phyloP scores from a whole-genome alignment of 2,329 filamentous ascomycete genomes.

The Salinomyces thailandicus region DNA sequence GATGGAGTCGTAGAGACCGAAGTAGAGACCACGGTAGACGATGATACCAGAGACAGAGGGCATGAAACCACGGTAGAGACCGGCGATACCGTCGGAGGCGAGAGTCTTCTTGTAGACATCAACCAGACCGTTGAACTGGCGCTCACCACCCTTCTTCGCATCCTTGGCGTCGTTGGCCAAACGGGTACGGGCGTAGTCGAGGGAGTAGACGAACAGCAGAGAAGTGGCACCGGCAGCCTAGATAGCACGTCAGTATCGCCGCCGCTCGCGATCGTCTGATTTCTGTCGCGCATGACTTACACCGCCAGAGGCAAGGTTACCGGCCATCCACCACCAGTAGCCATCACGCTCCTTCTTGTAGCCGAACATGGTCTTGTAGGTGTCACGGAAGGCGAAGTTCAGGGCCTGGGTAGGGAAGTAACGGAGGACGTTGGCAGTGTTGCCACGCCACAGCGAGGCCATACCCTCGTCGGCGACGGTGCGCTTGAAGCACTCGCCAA shows the following conservation, averaged over 20 bases:
- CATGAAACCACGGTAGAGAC: conserved; percentile 99
- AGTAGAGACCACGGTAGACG: conserved; percentile 99
- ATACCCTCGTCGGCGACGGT: conserved; percentile 86
- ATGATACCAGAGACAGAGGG: conserved; percentile 98
- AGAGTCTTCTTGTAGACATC: conserved; percentile 99
- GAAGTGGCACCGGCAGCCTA: conserved; percentile 97
- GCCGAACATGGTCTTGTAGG: conserved; percentile 99
- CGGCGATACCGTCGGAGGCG: conserved; percentile 93
- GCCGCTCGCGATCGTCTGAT: too few species aligned
- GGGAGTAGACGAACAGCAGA: conserved; percentile 99
- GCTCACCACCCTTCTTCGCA: conserved; percentile 90
- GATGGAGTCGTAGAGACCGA: conserved; percentile 99
- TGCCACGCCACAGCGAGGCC: conserved; percentile 95
- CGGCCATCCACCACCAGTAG: conserved; percentile 97
- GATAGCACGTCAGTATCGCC: conserved; percentile 7
- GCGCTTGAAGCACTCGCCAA: conserved; percentile 88
- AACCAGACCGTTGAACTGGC: conserved; percentile 99
- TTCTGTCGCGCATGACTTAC: conserved; percentile 59
- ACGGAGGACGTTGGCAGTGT: conserved; percentile 99
- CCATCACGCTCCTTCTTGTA: conserved; percentile 99
- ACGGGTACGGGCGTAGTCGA: conserved; percentile 99
- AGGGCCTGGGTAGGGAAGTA: conserved; percentile 99
- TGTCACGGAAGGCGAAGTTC: conserved; percentile 99
- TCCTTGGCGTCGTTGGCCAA: conserved; percentile 99
- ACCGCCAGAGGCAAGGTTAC: conserved; percentile 99